Evolutionary conservation across 2,329 filamentous ascomycete species (phyloP).

Genomic region (Achaetomium macrosporum): DNA sequence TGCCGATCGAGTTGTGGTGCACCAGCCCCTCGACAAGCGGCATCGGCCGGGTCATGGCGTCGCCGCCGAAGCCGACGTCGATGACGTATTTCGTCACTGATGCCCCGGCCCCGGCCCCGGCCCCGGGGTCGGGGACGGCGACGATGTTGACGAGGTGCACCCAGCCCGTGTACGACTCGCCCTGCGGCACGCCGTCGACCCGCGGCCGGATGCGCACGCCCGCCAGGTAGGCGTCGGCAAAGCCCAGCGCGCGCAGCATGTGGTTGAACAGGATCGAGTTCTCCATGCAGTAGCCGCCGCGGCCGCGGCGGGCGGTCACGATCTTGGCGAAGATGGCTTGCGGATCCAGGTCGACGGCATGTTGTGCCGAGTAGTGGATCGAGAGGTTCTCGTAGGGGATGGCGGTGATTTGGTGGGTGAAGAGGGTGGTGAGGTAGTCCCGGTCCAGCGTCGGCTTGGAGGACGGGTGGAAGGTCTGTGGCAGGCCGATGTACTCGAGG

Average conservation of each 20-base stretch:
- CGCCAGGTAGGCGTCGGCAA: slow-evolving; percentile 30
- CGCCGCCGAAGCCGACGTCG: slow-evolving; percentile 61
- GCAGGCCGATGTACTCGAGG: slow-evolving; percentile 23
- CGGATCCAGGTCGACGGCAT: slow-evolving; percentile 39
- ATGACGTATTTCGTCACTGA: slow-evolving; percentile 37
- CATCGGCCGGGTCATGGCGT: slow-evolving; percentile 46
- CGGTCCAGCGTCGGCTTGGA: slow-evolving; percentile 26
- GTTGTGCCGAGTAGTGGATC: slow-evolving; percentile 44
- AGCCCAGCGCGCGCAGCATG: slow-evolving; percentile 25
- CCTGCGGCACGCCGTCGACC: slow-evolving; percentile 34
- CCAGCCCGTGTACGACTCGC: slow-evolving; percentile 31
- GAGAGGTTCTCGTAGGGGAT: slow-evolving; percentile 53
- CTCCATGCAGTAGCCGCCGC: slow-evolving; percentile 59
- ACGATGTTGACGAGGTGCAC: slow-evolving; percentile 43
- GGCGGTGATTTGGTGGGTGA: slow-evolving; percentile 40
- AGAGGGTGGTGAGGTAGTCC: slow-evolving; percentile 28
- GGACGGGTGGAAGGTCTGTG: slow-evolving; percentile 19
- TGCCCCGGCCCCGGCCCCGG: too few species aligned
- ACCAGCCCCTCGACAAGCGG: slow-evolving; percentile 41
- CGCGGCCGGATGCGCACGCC: slow-evolving; percentile 45
- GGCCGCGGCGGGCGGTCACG: slow-evolving; percentile 35
- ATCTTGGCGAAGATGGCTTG: slow-evolving; percentile 46
- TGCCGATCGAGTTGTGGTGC: slow-evolving; percentile 43
- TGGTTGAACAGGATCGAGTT: slow-evolving; percentile 45
- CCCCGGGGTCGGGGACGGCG: too few species aligned